These are phyloP conservation scores for Acanthamoeba healyi DNA, from an alignment of 208 protist genomes.

Conservation along the genomic window DNA sequence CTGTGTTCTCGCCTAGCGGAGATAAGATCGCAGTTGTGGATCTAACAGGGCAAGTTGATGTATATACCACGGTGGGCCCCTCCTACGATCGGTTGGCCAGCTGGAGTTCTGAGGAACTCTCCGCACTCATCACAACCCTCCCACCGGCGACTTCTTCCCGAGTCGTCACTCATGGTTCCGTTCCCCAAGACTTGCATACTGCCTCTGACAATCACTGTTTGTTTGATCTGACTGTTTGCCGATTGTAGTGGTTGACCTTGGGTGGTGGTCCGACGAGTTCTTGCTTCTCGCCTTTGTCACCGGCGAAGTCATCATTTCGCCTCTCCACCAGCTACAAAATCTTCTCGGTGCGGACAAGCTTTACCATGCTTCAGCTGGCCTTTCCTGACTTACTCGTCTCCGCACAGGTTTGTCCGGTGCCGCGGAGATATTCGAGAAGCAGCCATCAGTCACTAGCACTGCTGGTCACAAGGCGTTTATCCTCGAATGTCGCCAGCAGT, in stretches of 20 bases:
- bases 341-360: no score
- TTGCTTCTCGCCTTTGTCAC: not conserved
- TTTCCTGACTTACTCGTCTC: not conserved
- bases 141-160: not conserved
- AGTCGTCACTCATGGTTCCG: not conserved
- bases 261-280: constrained; percentile 35
- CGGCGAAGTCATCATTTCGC: no score
- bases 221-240: not conserved
- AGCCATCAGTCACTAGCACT: not conserved
- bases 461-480: not conserved
- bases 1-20: constrained; percentile 34
- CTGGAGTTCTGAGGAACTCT: constrained; percentile 1
- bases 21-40: constrained; percentile 32
- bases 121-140: not conserved
- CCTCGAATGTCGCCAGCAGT: constrained; percentile 18
- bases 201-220: no score
- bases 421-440: not conserved
- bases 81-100: not conserved
- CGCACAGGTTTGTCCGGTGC: not conserved
- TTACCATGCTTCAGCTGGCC: no score
- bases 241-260: constrained; percentile 15
- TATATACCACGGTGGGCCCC: not conserved
- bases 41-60: not conserved
- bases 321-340: no score
- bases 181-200: no score